Base-by-base conservation (phyloP, 1,139 yeast genomes). In the Magnusiomyces ingens region DNA sequence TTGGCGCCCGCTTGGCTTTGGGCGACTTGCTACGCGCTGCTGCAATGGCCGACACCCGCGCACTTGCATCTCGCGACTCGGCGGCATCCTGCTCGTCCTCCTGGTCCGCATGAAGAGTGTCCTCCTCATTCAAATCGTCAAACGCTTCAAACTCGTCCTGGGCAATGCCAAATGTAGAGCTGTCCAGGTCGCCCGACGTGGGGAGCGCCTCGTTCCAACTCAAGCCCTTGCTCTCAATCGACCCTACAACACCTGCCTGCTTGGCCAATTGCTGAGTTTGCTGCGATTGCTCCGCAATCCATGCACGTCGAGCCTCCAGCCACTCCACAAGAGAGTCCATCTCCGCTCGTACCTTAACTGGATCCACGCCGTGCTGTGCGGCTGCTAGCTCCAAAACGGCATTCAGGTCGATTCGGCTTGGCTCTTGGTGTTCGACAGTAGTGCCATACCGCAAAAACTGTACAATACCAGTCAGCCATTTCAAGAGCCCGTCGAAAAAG, bases 381-480 rank as follows among this genome's bases (percentile, higher is more conserved):
- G 76, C 53, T 1, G 62, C 59, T 3, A 43, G 51, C 6, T 47
- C 56, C 10, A 68, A 60, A 32, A 73, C 55, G 6, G 55, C 59
- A 3, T 65, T 64, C 56, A 74, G 58, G 50, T 73, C 75, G 8
- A 73, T 55, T 41, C 62, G 13, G 48, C 19, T 22, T 4, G 41
- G 60, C 51, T 58, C 41, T 12, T 37, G 41, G 15, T 11, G 11
- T 11, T 37, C 41, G 10, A n/a, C 41, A 12, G 18, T 17, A n/a
- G 18, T 37, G 5, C 85, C 81, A 2, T 71, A 71, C 59, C 84
- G 82, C 58, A 89, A 78, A 60, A 82, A 77, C 51, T 82, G 75
- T 45, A 89, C 71, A 51, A 87, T 76, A 4, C 68, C 67, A 48
- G 85, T 74, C 58, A 87, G 77, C 96, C 97, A 91, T 15, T 70